Evolutionary conservation across 495 filamentous ascomycete species (phyloP).

Genomic region (Usnea hakonensis): DNA sequence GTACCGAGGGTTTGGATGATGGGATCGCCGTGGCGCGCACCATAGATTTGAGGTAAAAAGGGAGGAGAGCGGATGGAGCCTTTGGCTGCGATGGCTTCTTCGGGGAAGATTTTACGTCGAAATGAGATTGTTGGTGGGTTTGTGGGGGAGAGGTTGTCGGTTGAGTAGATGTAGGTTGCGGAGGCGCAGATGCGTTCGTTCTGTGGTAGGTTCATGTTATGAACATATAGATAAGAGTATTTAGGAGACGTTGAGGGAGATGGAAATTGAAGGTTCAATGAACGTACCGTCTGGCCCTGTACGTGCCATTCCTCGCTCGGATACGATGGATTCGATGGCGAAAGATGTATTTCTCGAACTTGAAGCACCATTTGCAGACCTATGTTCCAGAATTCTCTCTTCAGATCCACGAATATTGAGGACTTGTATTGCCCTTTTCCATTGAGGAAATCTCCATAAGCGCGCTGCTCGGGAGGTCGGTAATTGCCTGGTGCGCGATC

Average conservation of each 20-base stretch:
- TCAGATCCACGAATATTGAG: conserved; percentile 27
- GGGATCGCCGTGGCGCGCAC: conserved; percentile 27
- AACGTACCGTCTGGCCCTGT: conserved; percentile 35
- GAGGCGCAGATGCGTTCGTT: conserved; percentile 39
- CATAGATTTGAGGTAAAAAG: conserved; percentile 31
- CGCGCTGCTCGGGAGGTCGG: conserved; percentile 9
- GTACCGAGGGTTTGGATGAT: conserved; percentile 30
- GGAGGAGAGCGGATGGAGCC: conserved; percentile 29
- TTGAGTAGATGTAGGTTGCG: conserved; percentile 23
- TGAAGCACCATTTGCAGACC: conserved; percentile 37
- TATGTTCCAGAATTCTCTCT: conserved; percentile 33
- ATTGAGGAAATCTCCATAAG: conserved; percentile 15
- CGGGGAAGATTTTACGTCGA: conserved; percentile 23
- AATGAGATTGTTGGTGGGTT: conserved; percentile 31
- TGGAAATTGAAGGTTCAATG: too few species aligned
- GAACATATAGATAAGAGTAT: too few species aligned
- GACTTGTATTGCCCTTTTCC: conserved; percentile 25
- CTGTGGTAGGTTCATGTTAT: too few species aligned
- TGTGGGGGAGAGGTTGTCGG: conserved; percentile 29
- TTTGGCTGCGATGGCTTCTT: conserved; percentile 25
- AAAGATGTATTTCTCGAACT: conserved; percentile 32
- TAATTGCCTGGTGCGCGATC: conserved; percentile 26
- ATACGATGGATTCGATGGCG: conserved; percentile 29
- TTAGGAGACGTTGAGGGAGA: too few species aligned
- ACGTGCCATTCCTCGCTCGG: conserved; percentile 34